Evolutionary conservation across 2,329 filamentous ascomycete species (phyloP).

Genomic region (Venturia effusa): DNA sequence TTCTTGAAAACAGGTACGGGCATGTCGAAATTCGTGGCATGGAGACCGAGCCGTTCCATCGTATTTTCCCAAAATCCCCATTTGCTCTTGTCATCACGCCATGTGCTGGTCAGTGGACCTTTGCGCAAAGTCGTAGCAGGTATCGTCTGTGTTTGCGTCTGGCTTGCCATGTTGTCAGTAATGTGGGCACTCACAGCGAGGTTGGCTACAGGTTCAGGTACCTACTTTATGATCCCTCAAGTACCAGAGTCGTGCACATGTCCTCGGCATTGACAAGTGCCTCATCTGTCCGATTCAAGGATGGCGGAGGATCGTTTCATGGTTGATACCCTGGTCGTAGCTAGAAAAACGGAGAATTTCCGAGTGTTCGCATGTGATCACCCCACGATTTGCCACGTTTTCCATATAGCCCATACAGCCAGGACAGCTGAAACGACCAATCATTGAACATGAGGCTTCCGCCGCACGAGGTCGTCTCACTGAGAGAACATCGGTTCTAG

Average conservation of each 20-base stretch:
- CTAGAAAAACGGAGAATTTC: background rate
- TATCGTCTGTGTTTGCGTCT: conserved; percentile 3
- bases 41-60: background rate
- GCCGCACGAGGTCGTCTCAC: background rate
- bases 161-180: background rate
- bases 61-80: conserved; percentile 11
- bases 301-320: background rate
- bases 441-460: background rate
- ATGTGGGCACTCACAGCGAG: background rate
- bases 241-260: background rate
- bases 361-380: background rate
- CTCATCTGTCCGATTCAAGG: background rate
- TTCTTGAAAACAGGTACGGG: conserved; percentile 30
- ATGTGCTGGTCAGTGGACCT: conserved; percentile 9
- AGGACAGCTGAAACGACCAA: background rate
- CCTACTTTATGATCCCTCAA: background rate
- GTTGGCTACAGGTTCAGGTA: too few relatives aligned
- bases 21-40: conserved; percentile 15
- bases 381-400: background rate
- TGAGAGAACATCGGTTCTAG: background rate
- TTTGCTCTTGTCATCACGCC: conserved; percentile 7
- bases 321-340: background rate
- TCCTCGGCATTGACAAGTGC: background rate
- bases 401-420: background rate
- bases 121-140: background rate